Base-by-base conservation (phyloP, 1,284 basidiomycete species). In the Naganishia albida region DNA sequence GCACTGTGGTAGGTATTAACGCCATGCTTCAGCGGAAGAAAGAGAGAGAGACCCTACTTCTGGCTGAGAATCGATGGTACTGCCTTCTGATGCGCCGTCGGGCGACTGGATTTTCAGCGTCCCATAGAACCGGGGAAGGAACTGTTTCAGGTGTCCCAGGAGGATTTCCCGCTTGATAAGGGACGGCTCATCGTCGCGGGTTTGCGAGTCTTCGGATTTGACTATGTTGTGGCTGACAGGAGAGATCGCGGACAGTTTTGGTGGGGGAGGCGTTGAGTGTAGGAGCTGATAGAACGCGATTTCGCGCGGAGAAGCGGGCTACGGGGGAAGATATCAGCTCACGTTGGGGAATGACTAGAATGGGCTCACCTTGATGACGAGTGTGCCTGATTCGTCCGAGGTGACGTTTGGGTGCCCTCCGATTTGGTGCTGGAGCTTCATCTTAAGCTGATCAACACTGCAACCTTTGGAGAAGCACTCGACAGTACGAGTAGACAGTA, bases 371-470 rank as follows among this genome's bases (percentile, higher is more conserved):
- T 98, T 97, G 81, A 96, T 88, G 59, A 98, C 82, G 26, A 93
- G 83, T 2, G 85, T 86, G 10, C 87, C 89, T 70, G 89, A 89
- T 67, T 87, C 87, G 30, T 87, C 86, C 10, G 85, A 83, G 67
- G 87, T 82, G 30, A 97, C 86, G 43, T 88, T 88, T 13, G 85
- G 80, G 74, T 98, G 94, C 0, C 94, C 94, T 23, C 90, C 94
- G 42, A 97, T 92, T 80, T 96, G 93, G 23, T 62, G 60, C 38
- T 16, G 8, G 3, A 59, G 44, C 28, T 26, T 38, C 56, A 60
- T 60, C 23, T 12, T 48, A 43, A 18, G 6, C 10, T 34, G 34
- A 6, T 34, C 34, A 34, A 34, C 6, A 4, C 4, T 6, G 34
- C 6, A 6, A 34, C 34, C 34, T 34, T 6, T 34, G 34, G 34